A percentile compares a stretch with the other conserved stretches of the same genome.
Conservation (phyloP, 83 land plant species). For the Thuja plicata region DNA sequence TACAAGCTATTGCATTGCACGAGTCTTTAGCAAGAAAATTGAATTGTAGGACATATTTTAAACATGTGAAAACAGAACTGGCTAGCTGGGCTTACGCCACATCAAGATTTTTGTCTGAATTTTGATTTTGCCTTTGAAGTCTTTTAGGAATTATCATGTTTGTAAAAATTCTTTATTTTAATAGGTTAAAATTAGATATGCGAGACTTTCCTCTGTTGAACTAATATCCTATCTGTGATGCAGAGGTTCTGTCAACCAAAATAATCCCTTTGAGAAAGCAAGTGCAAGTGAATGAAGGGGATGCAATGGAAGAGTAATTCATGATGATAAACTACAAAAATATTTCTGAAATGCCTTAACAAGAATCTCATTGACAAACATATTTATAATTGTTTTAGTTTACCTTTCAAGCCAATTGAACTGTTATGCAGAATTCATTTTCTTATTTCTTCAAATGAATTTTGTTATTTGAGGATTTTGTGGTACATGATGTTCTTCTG, state of each 20-base stretch:
- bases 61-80: too few relatives aligned
- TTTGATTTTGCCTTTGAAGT: too few relatives aligned
- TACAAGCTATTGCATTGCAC: too few relatives aligned
- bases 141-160: neutral
- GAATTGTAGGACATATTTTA: too few relatives aligned
- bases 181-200: neutral
- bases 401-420: neutral
- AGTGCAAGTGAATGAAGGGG: constrained; percentile 64
- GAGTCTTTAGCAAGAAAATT: too few relatives aligned
- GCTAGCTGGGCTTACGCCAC: too few relatives aligned
- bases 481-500: neutral
- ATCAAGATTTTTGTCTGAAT: too few relatives aligned
- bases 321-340: neutral
- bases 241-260: constrained; percentile 81
- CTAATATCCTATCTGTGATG: neutral
- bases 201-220: neutral
- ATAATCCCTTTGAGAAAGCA: constrained; percentile 58
- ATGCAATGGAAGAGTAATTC: constrained; percentile 84
- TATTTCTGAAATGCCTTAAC: neutral
- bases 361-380: neutral
- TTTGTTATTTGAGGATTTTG: neutral
- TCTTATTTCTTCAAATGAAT: neutral
- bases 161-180: neutral
- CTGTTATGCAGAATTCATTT: neutral
- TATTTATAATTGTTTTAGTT: neutral